Conservation (phyloP, 345 rosid genomes). For the Hevea brasiliensis region DNA sequence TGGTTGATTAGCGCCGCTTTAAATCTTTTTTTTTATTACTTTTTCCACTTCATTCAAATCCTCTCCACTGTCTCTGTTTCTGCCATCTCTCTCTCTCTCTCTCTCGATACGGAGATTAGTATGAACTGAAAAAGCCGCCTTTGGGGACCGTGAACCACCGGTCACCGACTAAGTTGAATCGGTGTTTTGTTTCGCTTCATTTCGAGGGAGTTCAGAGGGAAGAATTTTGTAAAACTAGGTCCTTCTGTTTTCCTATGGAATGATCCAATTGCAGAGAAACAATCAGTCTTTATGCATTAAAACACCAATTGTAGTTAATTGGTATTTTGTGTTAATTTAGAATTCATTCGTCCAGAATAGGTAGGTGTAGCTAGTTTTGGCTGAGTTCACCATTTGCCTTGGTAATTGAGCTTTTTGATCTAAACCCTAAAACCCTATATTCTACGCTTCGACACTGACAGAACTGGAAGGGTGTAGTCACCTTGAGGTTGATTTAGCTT, state of each 20-base stretch:
- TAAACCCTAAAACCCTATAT: background rate
- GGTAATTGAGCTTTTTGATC: conserved; percentile 6
- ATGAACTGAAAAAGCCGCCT: conserved; percentile 44
- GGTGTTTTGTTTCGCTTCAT: conserved; percentile 16
- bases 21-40: background rate
- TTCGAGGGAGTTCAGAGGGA: background rate
- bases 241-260: background rate
- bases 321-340: background rate
- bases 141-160: conserved; percentile 24
- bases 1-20: conserved; percentile 28
- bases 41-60: conserved; percentile 7
- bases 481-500: background rate
- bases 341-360: conserved; percentile 7
- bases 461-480: background rate
- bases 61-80: background rate
- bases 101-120: conserved; percentile 1
- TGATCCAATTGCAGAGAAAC: conserved; percentile 1
- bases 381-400: conserved; percentile 1
- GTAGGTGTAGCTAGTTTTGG: conserved; percentile 7
- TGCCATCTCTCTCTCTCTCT: background rate
- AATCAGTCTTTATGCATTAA: conserved; percentile 7
- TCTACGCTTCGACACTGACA: background rate
- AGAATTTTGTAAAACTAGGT: background rate
- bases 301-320: conserved; percentile 10
- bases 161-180: conserved; percentile 29